These are phyloP conservation scores for Hypoxylon rubiginosum DNA, from an alignment of 2,329 filamentous ascomycete genomes.

Conservation along the genomic window DNA sequence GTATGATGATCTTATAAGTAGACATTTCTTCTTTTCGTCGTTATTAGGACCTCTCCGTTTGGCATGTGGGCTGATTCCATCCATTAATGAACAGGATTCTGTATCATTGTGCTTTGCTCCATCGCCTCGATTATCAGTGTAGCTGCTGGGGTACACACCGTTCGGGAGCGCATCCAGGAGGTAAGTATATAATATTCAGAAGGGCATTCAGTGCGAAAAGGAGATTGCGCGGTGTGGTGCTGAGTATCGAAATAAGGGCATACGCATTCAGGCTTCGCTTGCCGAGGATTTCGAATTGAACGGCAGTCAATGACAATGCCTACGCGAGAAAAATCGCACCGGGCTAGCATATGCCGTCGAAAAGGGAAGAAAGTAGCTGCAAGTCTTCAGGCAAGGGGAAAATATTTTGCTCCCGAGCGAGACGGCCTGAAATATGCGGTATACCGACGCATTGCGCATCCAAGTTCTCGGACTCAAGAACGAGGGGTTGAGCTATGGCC, in stretches of 20 bases:
- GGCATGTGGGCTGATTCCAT: not conserved
- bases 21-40: not conserved
- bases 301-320: not conserved
- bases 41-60: not conserved
- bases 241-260: not conserved
- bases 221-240: too few relatives aligned
- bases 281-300: not conserved
- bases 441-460: conserved; percentile 14
- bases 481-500: conserved; percentile 22
- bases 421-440: conserved; percentile 20
- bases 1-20: not conserved
- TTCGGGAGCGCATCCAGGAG: not conserved
- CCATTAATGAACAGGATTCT: not conserved
- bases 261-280: conserved; percentile 1
- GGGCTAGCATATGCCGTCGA: conserved; percentile 20
- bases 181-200: not conserved
- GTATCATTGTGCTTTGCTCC: not conserved
- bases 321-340: conserved; percentile 24
- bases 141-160: not conserved
- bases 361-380: conserved; percentile 19
- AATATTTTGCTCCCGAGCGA: not conserved
- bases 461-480: conserved; percentile 24
- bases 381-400: conserved; percentile 19
- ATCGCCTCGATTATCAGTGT: not conserved
- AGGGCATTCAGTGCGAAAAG: not conserved